A percentile compares a stretch with the other conserved stretches of the same genome.
Evolutionary conservation across 2,329 filamentous ascomycete genomes (phyloP).

Genomic region (Phialemoniopsis sp.): DNA sequence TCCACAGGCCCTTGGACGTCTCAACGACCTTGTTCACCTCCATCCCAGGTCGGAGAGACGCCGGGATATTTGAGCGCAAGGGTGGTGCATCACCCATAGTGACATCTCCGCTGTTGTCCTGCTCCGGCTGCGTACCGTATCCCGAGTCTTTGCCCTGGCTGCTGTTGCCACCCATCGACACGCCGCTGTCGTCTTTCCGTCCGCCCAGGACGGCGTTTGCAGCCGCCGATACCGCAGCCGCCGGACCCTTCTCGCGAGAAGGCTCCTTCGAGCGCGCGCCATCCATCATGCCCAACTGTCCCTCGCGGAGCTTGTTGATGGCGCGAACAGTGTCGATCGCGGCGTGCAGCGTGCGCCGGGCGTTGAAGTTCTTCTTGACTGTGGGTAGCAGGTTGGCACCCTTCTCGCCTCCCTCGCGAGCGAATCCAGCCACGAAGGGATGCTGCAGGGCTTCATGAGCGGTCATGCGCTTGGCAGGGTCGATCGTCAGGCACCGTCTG

Average conservation of each 20-base stretch:
- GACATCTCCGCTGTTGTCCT: conserved; percentile 32
- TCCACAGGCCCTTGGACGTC: conserved; percentile 62
- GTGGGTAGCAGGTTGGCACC: conserved; percentile 62
- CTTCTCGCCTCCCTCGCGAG: conserved; percentile 37
- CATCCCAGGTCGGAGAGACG: conserved; percentile 50
- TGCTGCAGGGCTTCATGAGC: conserved; percentile 74
- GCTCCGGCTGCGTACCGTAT: conserved; percentile 37
- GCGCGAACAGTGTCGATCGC: conserved; percentile 68
- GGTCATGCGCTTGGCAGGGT: conserved; percentile 83
- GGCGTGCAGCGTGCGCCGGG: conserved; percentile 62
- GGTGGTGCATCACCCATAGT: conserved; percentile 41
- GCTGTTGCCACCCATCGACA: conserved; percentile 25
- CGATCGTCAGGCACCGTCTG: conserved; percentile 83
- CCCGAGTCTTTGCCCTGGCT: conserved; percentile 38
- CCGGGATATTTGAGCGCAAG: conserved; percentile 25
- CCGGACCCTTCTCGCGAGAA: conserved; percentile 22
- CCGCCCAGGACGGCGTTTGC: conserved; percentile 8
- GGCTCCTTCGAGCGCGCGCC: conserved; percentile 51
- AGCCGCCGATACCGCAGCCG: not conserved
- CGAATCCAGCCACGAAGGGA: conserved; percentile 56
- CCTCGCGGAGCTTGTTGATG: conserved; percentile 67
- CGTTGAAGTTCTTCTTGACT: conserved; percentile 74
- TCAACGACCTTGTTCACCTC: conserved; percentile 55
- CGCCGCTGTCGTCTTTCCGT: conserved; percentile 40
- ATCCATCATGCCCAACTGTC: conserved; percentile 57